A percentile compares a stretch with the other conserved stretches of the same genome.
These are phyloP conservation scores for Yamadazyma sp. DNA, from an alignment of 805 yeast genomes.

Conservation along the genomic window DNA sequence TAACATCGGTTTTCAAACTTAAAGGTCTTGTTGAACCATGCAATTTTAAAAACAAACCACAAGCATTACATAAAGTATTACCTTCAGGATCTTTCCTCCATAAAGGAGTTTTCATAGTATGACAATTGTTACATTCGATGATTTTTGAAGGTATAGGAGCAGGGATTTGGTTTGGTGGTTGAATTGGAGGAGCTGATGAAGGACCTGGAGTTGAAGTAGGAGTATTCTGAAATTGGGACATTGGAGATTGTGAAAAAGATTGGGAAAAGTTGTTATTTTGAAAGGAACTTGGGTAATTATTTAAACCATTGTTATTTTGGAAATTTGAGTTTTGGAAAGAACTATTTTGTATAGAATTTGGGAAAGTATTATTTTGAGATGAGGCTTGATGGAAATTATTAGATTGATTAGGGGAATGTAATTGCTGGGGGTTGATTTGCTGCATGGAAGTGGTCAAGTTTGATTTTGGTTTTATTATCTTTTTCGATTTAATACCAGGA, in stretches of 20 bases:
- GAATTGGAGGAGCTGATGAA: background rate
- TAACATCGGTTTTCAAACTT: constrained; percentile 54
- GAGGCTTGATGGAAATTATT: background rate
- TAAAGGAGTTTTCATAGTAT: constrained; percentile 57
- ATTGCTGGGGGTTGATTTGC: constrained; percentile 1
- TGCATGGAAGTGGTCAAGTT: constrained; percentile 21
- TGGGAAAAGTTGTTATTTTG: too few relatives aligned
- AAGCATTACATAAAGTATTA: constrained; percentile 60
- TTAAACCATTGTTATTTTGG: too few relatives aligned
- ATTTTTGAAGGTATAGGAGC: constrained; percentile 7
- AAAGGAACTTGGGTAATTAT: too few relatives aligned
- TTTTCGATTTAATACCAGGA: constrained; percentile 3
- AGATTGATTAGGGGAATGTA: background rate
- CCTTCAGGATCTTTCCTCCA: constrained; percentile 63
- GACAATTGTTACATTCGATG: constrained; percentile 54
- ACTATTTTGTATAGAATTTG: background rate
- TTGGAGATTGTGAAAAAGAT: too few relatives aligned
- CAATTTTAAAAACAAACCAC: constrained; percentile 57
- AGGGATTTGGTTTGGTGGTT: background rate
- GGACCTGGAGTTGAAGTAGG: background rate
- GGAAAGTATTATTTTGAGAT: background rate
- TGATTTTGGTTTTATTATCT: constrained; percentile 13
- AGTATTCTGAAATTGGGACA: too few relatives aligned
- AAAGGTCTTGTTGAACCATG: constrained; percentile 64
- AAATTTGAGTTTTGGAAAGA: too few relatives aligned